phyloP scores from a whole-genome alignment of 768 basidiomycete species.

The Podaxis mareebaensis region DNA sequence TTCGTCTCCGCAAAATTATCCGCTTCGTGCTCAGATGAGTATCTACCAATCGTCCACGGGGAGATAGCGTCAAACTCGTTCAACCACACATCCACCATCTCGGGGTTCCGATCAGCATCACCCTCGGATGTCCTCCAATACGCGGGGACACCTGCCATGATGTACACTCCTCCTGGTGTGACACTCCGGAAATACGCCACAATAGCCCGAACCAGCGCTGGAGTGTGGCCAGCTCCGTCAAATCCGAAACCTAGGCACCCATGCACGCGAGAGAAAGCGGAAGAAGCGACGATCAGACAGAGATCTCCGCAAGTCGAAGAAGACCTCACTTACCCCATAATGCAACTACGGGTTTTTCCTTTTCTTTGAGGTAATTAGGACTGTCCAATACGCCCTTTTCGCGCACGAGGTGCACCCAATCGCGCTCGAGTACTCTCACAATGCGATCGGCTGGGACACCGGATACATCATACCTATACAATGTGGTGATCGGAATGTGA shows the following conservation, averaged over 20 bases:
- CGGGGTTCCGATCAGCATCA: constrained; percentile 71
- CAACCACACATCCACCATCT: constrained; percentile 68
- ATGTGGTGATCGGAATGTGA: not conserved
- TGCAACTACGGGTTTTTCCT: constrained; percentile 67
- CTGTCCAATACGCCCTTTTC: constrained; percentile 64
- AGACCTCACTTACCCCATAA: constrained; percentile 57
- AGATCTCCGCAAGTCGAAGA: not conserved
- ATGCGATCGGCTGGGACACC: constrained; percentile 74
- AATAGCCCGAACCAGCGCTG: constrained; percentile 56
- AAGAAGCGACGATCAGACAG: not conserved
- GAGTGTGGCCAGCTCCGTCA: constrained; percentile 58
- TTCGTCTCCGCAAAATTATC: constrained; percentile 63
- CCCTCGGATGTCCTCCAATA: constrained; percentile 73
- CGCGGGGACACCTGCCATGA: constrained; percentile 69
- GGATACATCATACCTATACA: constrained; percentile 76
- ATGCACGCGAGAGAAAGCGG: not conserved
- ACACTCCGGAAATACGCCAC: constrained; percentile 56
- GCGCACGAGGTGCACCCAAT: constrained; percentile 72
- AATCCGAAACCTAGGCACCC: constrained; percentile 65
- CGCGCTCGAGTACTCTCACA: constrained; percentile 63
- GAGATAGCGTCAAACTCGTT: constrained; percentile 80
- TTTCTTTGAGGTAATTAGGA: constrained; percentile 72
- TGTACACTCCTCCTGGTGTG: constrained; percentile 73
- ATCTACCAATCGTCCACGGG: constrained; percentile 83
- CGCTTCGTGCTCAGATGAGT: constrained; percentile 56